These are phyloP conservation scores for Cyclotella cryptica DNA, from an alignment of 108 stramenopile species.

Conservation along the genomic window DNA sequence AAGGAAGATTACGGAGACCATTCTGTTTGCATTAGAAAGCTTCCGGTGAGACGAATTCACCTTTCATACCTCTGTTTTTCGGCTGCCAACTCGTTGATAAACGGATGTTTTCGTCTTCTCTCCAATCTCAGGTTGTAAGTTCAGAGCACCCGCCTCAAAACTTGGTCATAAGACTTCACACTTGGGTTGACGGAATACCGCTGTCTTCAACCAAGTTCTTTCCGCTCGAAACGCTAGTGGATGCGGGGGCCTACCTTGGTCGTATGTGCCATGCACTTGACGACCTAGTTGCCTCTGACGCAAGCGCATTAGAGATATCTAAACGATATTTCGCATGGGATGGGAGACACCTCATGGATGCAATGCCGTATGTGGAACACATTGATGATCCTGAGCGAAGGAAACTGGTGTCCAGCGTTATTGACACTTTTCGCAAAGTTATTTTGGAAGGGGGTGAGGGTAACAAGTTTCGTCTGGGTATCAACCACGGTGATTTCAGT, in stretches of 20 bases:
- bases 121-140: constrained; percentile 49
- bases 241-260: constrained; percentile 81
- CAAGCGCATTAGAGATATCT: constrained; percentile 38
- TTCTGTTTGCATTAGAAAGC: constrained; percentile 47
- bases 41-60: constrained; percentile 57
- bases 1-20: constrained; percentile 26
- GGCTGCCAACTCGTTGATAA: neutral
- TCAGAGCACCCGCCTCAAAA: constrained; percentile 63
- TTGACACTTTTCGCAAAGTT: constrained; percentile 69
- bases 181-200: constrained; percentile 77
- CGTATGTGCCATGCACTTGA: constrained; percentile 65
- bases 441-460: constrained; percentile 62
- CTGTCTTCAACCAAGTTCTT: constrained; percentile 61
- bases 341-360: constrained; percentile 70
- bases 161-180: constrained; percentile 71
- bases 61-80: neutral
- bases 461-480: constrained; percentile 55
- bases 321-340: constrained; percentile 89
- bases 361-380: constrained; percentile 63
- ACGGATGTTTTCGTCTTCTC: too few species aligned
- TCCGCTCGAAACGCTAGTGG: constrained; percentile 73
- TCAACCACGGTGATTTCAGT: constrained; percentile 84
- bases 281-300: constrained; percentile 44
- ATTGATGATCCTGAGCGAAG: constrained; percentile 62
- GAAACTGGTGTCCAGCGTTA: constrained; percentile 64